Conservation (phyloP, 495 filamentous ascomycete species). For the Cladorrhinum samala region DNA sequence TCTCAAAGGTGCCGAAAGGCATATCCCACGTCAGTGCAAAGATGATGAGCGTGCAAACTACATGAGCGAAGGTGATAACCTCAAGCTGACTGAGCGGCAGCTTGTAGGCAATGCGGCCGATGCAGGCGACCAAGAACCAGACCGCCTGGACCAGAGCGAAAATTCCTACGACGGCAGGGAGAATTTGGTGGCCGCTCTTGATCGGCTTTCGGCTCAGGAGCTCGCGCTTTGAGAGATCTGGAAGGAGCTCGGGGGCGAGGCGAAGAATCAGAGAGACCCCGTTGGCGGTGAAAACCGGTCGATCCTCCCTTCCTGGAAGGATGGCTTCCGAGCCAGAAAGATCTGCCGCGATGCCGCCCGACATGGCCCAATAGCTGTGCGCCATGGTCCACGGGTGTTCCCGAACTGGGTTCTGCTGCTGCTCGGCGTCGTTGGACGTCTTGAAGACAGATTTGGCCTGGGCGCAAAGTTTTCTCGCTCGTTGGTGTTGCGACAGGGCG, state of each 20-base stretch:
- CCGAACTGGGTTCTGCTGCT: neutral
- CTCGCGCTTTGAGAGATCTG: neutral
- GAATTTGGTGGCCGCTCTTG: no score
- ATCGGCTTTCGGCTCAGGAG: neutral
- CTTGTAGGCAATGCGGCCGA: constrained; percentile 8
- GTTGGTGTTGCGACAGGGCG: neutral
- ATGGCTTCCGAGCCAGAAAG: neutral
- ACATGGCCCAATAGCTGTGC: constrained; percentile 2
- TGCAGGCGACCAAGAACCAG: constrained; percentile 3
- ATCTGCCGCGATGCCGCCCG: neutral
- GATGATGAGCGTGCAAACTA: neutral
- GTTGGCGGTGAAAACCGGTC: neutral
- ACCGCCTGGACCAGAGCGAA: neutral
- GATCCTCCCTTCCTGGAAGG: neutral
- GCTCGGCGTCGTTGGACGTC: neutral
- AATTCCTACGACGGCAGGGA: neutral
- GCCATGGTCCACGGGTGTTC: constrained; percentile 1
- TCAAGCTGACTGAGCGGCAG: constrained; percentile 18
- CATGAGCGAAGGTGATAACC: neutral
- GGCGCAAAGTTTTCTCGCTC: neutral
- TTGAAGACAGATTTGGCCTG: neutral
- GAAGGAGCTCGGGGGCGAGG: neutral
- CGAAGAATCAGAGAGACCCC: neutral
- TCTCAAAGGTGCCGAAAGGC: neutral
- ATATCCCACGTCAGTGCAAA: neutral